Percentiles rank a stretch among this genome's conserved stretches.
Evolutionary conservation across 768 basidiomycete genomes (phyloP).

Genomic region (Russula sp.): DNA sequence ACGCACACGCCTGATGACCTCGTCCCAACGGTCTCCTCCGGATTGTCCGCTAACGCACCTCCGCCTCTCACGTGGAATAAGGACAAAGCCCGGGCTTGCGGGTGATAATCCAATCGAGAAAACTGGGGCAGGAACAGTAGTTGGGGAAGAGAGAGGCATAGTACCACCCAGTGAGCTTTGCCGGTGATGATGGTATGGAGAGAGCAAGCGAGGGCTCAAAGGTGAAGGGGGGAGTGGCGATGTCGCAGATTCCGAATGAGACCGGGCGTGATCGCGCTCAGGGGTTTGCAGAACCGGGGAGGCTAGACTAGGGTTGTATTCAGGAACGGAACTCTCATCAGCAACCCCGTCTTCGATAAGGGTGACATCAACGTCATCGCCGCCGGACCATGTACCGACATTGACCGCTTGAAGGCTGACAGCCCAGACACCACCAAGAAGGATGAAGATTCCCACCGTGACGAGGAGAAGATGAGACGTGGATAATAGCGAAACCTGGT

Average conservation of each 20-base stretch:
- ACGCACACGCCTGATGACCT: slow-evolving; percentile 5
- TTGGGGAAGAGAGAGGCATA: not conserved
- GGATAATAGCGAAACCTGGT: slow-evolving; percentile 71
- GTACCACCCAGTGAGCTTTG: slow-evolving; percentile 17
- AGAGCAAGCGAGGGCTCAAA: slow-evolving; percentile 9
- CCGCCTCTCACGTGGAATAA: slow-evolving; percentile 48
- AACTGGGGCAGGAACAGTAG: slow-evolving; percentile 31
- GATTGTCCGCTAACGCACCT: slow-evolving; percentile 34
- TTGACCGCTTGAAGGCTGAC: slow-evolving; percentile 68
- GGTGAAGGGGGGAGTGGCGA: slow-evolving; percentile 7
- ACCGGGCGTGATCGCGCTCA: slow-evolving; percentile 4
- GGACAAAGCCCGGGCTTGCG: slow-evolving; percentile 69
- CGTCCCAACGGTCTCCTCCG: slow-evolving; percentile 10
- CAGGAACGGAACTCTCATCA: not conserved
- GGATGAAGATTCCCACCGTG: slow-evolving; percentile 61
- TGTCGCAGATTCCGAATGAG: slow-evolving; percentile 1
- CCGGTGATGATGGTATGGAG: not conserved
- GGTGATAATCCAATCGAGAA: slow-evolving; percentile 74
- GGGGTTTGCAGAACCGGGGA: not conserved
- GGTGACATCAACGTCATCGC: slow-evolving; percentile 26
- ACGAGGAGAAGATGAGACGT: slow-evolving; percentile 69
- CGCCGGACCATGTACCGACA: slow-evolving; percentile 36
- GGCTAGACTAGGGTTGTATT: not conserved
- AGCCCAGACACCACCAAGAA: slow-evolving; percentile 86
- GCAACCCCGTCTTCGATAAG: not conserved